Evolutionary conservation across 2,329 filamentous ascomycete species (phyloP).

Genomic region (Colletotrichum nymphaeae): DNA sequence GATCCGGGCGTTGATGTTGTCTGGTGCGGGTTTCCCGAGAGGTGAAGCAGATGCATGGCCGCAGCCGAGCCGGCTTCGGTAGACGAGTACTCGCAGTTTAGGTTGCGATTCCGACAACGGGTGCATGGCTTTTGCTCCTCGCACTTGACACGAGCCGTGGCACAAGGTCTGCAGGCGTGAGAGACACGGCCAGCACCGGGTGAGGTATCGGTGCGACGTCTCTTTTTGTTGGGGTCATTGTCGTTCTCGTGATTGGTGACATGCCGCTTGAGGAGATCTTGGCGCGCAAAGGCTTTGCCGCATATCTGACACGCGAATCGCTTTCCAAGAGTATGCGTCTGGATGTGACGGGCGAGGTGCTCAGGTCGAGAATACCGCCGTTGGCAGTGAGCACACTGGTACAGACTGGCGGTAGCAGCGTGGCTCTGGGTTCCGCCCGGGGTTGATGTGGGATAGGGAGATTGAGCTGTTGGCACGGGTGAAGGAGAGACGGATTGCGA

Average conservation of each 20-base stretch:
- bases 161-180: constrained; percentile 64
- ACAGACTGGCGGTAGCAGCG: constrained; percentile 45
- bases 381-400: constrained; percentile 64
- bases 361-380: constrained; percentile 64
- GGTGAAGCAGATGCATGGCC: constrained; percentile 56
- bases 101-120: constrained; percentile 59
- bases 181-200: constrained; percentile 61
- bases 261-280: constrained; percentile 65
- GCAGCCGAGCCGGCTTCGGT: constrained; percentile 52
- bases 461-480: constrained; percentile 6
- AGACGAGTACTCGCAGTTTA: constrained; percentile 56
- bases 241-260: constrained; percentile 61
- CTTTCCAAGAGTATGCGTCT: constrained; percentile 62
- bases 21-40: constrained; percentile 50
- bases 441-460: constrained; percentile 12
- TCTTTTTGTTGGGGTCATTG: constrained; percentile 57
- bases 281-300: constrained; percentile 64
- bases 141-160: constrained; percentile 64
- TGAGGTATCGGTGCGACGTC: constrained; percentile 57
- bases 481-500: constrained; percentile 26
- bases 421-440: constrained; percentile 36
- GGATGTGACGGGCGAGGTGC: constrained; percentile 64
- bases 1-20: constrained; percentile 34
- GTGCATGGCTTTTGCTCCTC: constrained; percentile 66
- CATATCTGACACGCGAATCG: constrained; percentile 62